Evolutionary conservation across 257 asterid genomes (phyloP), one percentile per base, ranked within the genome.

Genomic region (Haberlea rhodopensis): DNA sequence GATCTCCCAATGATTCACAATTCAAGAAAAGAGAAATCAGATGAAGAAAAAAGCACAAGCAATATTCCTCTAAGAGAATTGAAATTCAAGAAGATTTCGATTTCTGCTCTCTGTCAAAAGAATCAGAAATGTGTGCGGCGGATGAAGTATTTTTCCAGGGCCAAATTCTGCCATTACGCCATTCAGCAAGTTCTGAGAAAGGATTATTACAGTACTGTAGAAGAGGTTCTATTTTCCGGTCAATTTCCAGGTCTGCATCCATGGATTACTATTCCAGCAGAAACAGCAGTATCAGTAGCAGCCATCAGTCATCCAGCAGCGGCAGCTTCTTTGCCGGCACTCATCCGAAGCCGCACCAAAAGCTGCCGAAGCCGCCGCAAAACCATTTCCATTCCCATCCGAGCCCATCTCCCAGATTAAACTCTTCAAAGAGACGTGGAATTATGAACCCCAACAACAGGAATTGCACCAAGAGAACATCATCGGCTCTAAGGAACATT

Each of bases 141-240:
- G 98, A 92, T 63, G 90, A 89, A 15, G 73, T 92, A 23, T 92
- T 92, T 40, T 85, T 81, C 75, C 81, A 70, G 59, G 98, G 98
- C 32, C 94, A 81, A 70, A 85, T 92, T 37, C 80, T 92, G 28
- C 96, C 98, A 0, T 11, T 84, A 4, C 87, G 95, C 28, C 76
- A 86, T 26, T 85, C 96, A 0, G 57, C 86, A 2, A 79, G 87
- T 60, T 71, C 85, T 0, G 86, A 82, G 1, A 64, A 53, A 57
- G 78, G 73, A 0, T 32, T 71, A 1, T 8, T 64, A 5, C 57
- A 60, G 2, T 29, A 63, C 3, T 65, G 32, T 60, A 25, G 34
- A 13, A 52, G 67, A 46, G 64, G 61, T 6, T 62, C 74, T 34
- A n/a, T n/a, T n/a, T n/a, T n/a, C n/a, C n/a, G n/a, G n/a, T n/a